These are phyloP conservation scores for Hymenochaete sp. DNA, from an alignment of 1,284 basidiomycete species.

Conservation along the genomic window DNA sequence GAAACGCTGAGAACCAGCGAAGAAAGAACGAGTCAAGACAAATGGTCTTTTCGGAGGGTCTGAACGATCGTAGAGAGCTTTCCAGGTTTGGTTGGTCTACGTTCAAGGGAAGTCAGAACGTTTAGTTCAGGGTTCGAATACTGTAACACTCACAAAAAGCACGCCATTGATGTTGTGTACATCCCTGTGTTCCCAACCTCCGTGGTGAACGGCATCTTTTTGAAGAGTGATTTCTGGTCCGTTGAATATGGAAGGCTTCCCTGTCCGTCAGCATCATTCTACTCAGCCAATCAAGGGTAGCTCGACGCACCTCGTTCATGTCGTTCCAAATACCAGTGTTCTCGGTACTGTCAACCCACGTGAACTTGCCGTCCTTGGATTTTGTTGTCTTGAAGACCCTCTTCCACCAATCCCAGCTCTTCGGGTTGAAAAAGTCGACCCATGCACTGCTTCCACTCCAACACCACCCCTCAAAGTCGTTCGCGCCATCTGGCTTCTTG, in stretches of 20 bases:
- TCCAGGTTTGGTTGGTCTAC: slow-evolving; percentile 80
- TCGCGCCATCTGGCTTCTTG: slow-evolving; percentile 69
- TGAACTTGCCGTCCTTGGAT: slow-evolving; percentile 42
- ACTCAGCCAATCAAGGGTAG: not conserved
- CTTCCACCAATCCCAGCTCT: slow-evolving; percentile 88
- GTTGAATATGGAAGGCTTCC: slow-evolving; percentile 90
- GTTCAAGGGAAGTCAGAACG: slow-evolving; percentile 14
- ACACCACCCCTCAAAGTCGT: slow-evolving; percentile 96
- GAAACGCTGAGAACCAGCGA: slow-evolving; percentile 89
- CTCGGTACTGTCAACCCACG: slow-evolving; percentile 70
- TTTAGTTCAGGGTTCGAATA: slow-evolving; percentile 5
- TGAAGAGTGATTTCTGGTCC: slow-evolving; percentile 98
- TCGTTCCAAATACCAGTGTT: slow-evolving; percentile 95
- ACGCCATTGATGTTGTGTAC: slow-evolving; percentile 92
- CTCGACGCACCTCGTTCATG: slow-evolving; percentile 84
- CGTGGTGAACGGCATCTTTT: slow-evolving; percentile 85
- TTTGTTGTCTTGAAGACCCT: slow-evolving; percentile 64
- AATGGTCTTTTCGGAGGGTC: slow-evolving; percentile 78
- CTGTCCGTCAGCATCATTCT: slow-evolving; percentile 5
- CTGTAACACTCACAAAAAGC: slow-evolving; percentile 54
- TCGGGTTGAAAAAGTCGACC: slow-evolving; percentile 96
- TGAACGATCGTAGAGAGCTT: slow-evolving; percentile 73
- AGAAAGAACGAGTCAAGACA: slow-evolving; percentile 93
- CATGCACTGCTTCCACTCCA: slow-evolving; percentile 94
- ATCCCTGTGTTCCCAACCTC: slow-evolving; percentile 97